Conservation (phyloP, 2,329 filamentous ascomycete genomes). For the Fusarium napiforme region DNA sequence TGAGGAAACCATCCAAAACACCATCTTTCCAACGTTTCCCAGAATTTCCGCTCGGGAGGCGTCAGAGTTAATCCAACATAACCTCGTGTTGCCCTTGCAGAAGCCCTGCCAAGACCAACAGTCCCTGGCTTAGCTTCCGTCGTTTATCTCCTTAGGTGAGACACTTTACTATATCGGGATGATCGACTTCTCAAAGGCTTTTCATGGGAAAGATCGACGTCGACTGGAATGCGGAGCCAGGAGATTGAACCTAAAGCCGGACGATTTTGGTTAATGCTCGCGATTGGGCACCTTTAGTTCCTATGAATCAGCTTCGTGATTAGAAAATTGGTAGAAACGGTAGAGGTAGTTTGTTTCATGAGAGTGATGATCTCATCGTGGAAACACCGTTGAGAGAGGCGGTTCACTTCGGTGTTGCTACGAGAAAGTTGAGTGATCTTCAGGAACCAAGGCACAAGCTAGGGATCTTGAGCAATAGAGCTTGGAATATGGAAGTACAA, state of each 20-base stretch:
- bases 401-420: neutral
- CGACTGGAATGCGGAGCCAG: conserved; percentile 27
- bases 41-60: conserved; percentile 4
- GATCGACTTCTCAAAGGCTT: neutral
- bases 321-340: neutral
- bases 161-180: neutral
- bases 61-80: neutral
- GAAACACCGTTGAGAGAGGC: neutral
- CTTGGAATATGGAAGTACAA: neutral
- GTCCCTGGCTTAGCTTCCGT: conserved; percentile 5
- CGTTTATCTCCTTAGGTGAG: neutral
- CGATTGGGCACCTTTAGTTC: neutral
- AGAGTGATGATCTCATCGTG: conserved; percentile 12
- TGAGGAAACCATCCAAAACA: too few relatives aligned
- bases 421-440: conserved; percentile 4
- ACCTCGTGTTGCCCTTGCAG: neutral
- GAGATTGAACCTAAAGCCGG: neutral
- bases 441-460: neutral
- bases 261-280: neutral
- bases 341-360: neutral
- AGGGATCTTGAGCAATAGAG: neutral
- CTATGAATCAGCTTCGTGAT: neutral
- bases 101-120: neutral
- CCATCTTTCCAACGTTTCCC: neutral
- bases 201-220: neutral